Evolutionary conservation across 352 stramenopile genomes (phyloP), one percentile per base, ranked within the genome.

Genomic region (Peronospora destructor): DNA sequence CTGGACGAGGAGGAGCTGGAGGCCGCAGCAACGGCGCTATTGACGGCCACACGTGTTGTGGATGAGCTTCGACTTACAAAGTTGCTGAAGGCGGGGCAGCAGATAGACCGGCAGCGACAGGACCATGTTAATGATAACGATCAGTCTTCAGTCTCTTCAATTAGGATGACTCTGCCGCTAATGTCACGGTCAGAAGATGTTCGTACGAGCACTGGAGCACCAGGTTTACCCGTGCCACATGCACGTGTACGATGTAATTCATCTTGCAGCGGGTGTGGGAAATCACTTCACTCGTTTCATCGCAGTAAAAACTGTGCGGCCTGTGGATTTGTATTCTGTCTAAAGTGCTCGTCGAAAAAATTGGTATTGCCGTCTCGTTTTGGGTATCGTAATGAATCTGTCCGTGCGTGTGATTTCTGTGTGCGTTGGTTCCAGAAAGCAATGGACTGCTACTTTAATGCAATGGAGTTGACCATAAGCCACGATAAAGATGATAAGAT

Each of bases 241-340:
- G 78, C 76, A 7, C 65, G 53, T 1, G 19, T 52, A 8, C 56
- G 66, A 11, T 52, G 33, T 6, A 70, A 70, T 19, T 47, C 67
- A 11, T 56, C 68, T 2, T 90, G 79, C 42, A 61, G 32, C 25
- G 64, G 68, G 28, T 90, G 79, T 53, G 56, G 49, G 21, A 81
- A 81, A 33, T 87, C 67, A 23, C 87, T 90, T 48, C 79, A 71
- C 29, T 61, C 79, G 4, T 90, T 90, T 49, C 68, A 87, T 43
- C 79, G 78, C 21, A 78, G 71, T 34, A 70, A 66, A 35, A 68
- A 79, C 33, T 90, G 79, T 60, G 49, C 56, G 13, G 55, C 64
- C 8, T 90, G 79, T 25, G 79, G 79, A 7, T 76, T 71, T 50
- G 46, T 70, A 9, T 87, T 71, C 45, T 90, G 79, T 43, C 64